Percentiles rank a stretch among this genome's conserved stretches.
Evolutionary conservation across 2,329 filamentous ascomycete genomes (phyloP).

Genomic region (Pseudocercospora macadamiae): DNA sequence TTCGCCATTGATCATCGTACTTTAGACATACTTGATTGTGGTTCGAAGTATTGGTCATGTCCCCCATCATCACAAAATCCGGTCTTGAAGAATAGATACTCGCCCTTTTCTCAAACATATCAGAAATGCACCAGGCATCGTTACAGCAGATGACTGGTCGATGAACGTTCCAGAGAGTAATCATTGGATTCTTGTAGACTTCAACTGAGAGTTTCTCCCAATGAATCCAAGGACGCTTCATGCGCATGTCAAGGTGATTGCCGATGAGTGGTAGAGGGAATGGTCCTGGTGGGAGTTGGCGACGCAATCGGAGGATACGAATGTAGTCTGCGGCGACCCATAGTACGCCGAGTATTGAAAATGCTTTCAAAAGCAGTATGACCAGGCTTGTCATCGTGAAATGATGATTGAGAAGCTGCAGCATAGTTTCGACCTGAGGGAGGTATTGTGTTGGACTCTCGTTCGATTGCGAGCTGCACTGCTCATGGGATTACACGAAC

Average conservation of each 20-base stretch:
- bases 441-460: too few species aligned
- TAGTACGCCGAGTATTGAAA: background rate
- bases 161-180: slow-evolving; percentile 23
- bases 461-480: too few species aligned
- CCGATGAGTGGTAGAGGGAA: slow-evolving; percentile 26
- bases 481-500: too few species aligned
- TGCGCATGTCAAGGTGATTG: slow-evolving; percentile 22
- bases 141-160: slow-evolving; percentile 21
- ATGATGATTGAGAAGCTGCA: too few species aligned
- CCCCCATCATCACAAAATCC: slow-evolving; percentile 2
- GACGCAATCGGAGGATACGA: slow-evolving; percentile 6
- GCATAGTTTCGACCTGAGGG: too few species aligned
- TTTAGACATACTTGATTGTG: slow-evolving; percentile 21
- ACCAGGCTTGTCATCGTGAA: too few species aligned
- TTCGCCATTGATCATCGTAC: slow-evolving; percentile 26
- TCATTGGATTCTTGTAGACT: slow-evolving; percentile 18
- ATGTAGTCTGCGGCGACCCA: slow-evolving; percentile 4
- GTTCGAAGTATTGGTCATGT: slow-evolving; percentile 27
- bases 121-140: slow-evolving; percentile 37
- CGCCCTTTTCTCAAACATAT: slow-evolving; percentile 40
- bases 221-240: slow-evolving; percentile 19
- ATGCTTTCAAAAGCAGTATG: background rate
- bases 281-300: slow-evolving; percentile 18
- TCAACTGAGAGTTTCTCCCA: slow-evolving; percentile 21
- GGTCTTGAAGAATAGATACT: slow-evolving; percentile 35